Base-by-base conservation (phyloP, 2,329 filamentous ascomycete genomes). In the Sporothrix protearum region DNA sequence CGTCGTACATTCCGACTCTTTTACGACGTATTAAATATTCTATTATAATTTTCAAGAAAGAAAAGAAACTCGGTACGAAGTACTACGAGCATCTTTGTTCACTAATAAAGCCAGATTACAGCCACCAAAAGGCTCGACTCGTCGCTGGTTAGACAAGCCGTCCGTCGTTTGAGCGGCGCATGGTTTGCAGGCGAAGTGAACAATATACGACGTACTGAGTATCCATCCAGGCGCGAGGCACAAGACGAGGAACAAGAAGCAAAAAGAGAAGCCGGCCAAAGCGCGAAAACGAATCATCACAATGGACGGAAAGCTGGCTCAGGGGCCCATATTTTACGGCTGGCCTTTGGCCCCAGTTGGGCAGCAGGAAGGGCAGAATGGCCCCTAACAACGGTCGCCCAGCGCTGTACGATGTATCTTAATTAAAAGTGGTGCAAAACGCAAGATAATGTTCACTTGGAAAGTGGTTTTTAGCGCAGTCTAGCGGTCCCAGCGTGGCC, bases 141-240 rank as follows among this genome's bases (percentile, higher is more conserved):
- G 36, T 28, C 36, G 33, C 59, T 71, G 69, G 69, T 47, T 66
- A 47, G 69, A 71, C 39, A 25, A 47, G 33, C 69, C 59, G 42
- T 30, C 53, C 22, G 36, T 39, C 28, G 69, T 70, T 70, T 70
- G 69, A 70, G 57, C 57, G 25, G 30, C 69, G 45, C 42, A 67
- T 47, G 63, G 42, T 68, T 28, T 28, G 8, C 33, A 28, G 25
- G 28, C 28, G 30, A 12, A 16, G 28, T 25, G 9, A 28, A 57
- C n/a, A 53, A 53, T 22, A 28, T 22, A n/a, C n/a, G n/a, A n/a
- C n/a, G n/a, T n/a, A n/a, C n/a, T n/a, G n/a, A n/a, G n/a, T n/a
- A n/a, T n/a, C n/a, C n/a, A 53, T 47, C 14, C n/a, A 53, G 49
- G 49, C 49, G 49, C 49, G 22, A 53, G n/a, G 49, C 3, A 10